These are phyloP conservation scores for Calamus simplicifolius DNA, from an alignment of 176 grass and related monocot genomes.

Conservation along the genomic window DNA sequence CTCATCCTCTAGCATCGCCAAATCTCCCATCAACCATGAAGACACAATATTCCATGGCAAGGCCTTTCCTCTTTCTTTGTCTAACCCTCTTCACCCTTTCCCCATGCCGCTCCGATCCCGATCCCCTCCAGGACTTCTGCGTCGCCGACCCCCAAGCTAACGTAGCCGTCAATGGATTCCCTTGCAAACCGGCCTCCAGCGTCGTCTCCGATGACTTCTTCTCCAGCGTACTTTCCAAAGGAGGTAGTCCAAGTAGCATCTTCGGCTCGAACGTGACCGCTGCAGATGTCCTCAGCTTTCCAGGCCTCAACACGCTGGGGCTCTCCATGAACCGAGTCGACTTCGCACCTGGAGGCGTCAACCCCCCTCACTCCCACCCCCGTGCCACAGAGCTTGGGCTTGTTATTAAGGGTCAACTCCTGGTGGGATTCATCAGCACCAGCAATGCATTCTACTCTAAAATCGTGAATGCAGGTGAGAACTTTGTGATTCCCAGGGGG, in stretches of 20 bases:
- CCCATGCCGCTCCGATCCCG: conserved; percentile 28
- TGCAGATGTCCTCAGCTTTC: conserved; percentile 62
- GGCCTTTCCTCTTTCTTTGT: neutral
- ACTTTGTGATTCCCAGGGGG: conserved; percentile 59
- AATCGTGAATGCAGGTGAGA: conserved; percentile 34
- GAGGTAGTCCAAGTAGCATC: conserved; percentile 27
- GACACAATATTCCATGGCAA: neutral
- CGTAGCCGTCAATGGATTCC: conserved; percentile 34
- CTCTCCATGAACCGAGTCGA: conserved; percentile 84
- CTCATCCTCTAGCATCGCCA: neutral
- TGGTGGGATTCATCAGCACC: conserved; percentile 63
- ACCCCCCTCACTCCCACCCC: conserved; percentile 81
- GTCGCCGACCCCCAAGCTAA: conserved; percentile 20
- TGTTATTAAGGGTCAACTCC: conserved; percentile 32
- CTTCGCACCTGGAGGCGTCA: conserved; percentile 63
- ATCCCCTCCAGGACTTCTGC: conserved; percentile 77
- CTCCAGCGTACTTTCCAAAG: conserved; percentile 22
- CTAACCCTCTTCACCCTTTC: too few relatives aligned
- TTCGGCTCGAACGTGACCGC: conserved; percentile 15
- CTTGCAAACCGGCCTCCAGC: conserved; percentile 47
- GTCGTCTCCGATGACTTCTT: conserved; percentile 80
- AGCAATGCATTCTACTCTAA: conserved; percentile 44
- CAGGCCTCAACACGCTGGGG: conserved; percentile 78
- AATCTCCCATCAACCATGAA: neutral
- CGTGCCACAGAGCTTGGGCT: conserved; percentile 56